phyloP scores from a whole-genome alignment of 495 filamentous ascomycete genomes.

The Annulohypoxylon nitens region DNA sequence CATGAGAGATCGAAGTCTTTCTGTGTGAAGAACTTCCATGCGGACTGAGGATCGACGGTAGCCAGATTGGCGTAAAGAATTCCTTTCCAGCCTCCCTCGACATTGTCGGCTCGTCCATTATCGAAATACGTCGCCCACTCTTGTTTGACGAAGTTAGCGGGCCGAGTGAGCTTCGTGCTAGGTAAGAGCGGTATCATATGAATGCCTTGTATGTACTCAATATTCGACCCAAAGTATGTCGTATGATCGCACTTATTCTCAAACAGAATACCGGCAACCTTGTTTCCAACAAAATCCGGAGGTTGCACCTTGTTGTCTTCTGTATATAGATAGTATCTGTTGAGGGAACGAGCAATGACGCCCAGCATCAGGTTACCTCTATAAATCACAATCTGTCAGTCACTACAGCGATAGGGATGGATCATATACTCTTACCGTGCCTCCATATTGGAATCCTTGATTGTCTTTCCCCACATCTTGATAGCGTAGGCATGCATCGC shows the following conservation, averaged over 20 bases:
- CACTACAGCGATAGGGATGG: background rate
- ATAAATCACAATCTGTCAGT: constrained; percentile 13
- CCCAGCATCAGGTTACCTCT: constrained; percentile 85
- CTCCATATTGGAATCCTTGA: constrained; percentile 82
- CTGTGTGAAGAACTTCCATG: constrained; percentile 81
- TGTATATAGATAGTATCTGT: constrained; percentile 84
- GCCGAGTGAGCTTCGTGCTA: constrained; percentile 74
- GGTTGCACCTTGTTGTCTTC: constrained; percentile 81
- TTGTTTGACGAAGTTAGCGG: constrained; percentile 76
- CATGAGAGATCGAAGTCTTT: constrained; percentile 74
- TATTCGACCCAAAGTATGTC: constrained; percentile 88
- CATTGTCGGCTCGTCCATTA: constrained; percentile 68
- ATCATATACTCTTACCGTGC: constrained; percentile 65
- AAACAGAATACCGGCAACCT: constrained; percentile 92
- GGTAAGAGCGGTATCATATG: constrained; percentile 95
- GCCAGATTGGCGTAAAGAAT: constrained; percentile 87
- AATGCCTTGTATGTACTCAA: constrained; percentile 92
- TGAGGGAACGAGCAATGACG: constrained; percentile 75
- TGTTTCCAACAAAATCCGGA: constrained; percentile 80
- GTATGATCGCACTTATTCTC: constrained; percentile 97
- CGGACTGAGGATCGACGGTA: constrained; percentile 75
- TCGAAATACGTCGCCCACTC: constrained; percentile 89
- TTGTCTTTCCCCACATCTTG: constrained; percentile 92
- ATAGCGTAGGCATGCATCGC: constrained; percentile 87
- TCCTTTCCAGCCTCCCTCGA: constrained; percentile 84